These are phyloP conservation scores for Candida silvicultrix DNA, from an alignment of 805 yeast species.

Conservation along the genomic window DNA sequence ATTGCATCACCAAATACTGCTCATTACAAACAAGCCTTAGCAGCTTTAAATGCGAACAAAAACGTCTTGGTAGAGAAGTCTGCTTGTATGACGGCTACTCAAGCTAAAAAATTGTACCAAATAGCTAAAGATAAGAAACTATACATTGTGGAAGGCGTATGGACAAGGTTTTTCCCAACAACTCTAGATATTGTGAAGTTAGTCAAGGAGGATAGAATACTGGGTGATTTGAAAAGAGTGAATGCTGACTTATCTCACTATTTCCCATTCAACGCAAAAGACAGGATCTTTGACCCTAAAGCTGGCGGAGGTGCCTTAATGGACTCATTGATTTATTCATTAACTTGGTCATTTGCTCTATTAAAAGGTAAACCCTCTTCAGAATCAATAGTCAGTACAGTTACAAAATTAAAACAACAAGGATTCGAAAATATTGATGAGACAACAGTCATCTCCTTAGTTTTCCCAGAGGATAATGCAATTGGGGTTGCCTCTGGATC, in stretches of 20 bases:
- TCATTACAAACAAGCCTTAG: conserved; percentile 39
- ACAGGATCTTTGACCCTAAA: conserved; percentile 35
- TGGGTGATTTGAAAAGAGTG: conserved; percentile 43
- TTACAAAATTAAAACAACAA: conserved; percentile 2
- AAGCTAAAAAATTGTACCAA: conserved; percentile 33
- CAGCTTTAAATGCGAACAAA: conserved; percentile 37
- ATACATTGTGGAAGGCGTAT: conserved; percentile 54
- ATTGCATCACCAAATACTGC: conserved; percentile 49
- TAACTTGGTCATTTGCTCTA: conserved; percentile 29
- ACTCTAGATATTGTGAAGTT: conserved; percentile 28
- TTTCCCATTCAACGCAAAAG: conserved; percentile 26
- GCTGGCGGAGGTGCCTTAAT: conserved; percentile 53
- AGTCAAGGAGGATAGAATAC: conserved; percentile 31
- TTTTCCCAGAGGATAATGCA: conserved; percentile 5
- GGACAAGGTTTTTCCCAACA: conserved; percentile 52
- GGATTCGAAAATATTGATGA: background rate
- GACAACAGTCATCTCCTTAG: conserved; percentile 20
- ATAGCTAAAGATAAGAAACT: conserved; percentile 37
- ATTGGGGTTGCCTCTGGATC: conserved; percentile 1
- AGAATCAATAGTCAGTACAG: conserved; percentile 25
- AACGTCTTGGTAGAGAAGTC: conserved; percentile 54
- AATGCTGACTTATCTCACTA: conserved; percentile 36
- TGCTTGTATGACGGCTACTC: conserved; percentile 39
- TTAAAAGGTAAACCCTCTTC: conserved; percentile 29
- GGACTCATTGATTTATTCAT: conserved; percentile 48